Base-by-base conservation (phyloP, 2,329 filamentous ascomycete species). In the Neofusicoccum parvum region DNA sequence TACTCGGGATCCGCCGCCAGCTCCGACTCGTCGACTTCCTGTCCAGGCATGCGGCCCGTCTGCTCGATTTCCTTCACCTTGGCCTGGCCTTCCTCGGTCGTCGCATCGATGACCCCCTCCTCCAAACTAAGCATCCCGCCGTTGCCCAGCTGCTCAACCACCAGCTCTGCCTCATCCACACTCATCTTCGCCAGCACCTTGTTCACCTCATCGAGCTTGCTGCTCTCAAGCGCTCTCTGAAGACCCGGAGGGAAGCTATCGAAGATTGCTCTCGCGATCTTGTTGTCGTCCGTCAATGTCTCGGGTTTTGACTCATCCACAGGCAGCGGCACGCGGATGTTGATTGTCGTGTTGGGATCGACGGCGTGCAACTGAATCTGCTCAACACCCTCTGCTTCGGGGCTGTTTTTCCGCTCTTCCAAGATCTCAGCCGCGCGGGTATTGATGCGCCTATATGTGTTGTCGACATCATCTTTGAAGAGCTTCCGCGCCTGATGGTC, bases 291-390 rank as follows among this genome's bases (percentile, higher is more conserved):
- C 0, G 67, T 67, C n/a, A 45, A n/a, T 14, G 64, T 36, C 10
- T 65, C 64, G 1, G 64, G 64, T 14, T 58, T 49, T 0, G 74
- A 66, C 0, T 69, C 69, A 0, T 75, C 69, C 7, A 87, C 83
- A 45, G 84, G 83, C 0, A 90, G 83, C 12, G 95, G 94, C 45
- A 96, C 90, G 64, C 81, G 87, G 78, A 98, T 97, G 75, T 92
- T 91, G 76, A 99, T 97, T 67, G 91, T 90, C 3, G 94, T 66
- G 54, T 90, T 91, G 0, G 94, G 94, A 77, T 97, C 93, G 11
- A 99, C 94, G 14, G 95, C 94, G 76, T 99, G 95, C 53, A 99
- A 85, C 79, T 99, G 96, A 71, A 99, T 99, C 79, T 97, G 94
- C 81, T 99, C 95, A 10, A 96, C 90, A 20, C 90, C 92, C 27